Conservation (phyloP, 2,329 filamentous ascomycete genomes). For the Aschersonia sp. region DNA sequence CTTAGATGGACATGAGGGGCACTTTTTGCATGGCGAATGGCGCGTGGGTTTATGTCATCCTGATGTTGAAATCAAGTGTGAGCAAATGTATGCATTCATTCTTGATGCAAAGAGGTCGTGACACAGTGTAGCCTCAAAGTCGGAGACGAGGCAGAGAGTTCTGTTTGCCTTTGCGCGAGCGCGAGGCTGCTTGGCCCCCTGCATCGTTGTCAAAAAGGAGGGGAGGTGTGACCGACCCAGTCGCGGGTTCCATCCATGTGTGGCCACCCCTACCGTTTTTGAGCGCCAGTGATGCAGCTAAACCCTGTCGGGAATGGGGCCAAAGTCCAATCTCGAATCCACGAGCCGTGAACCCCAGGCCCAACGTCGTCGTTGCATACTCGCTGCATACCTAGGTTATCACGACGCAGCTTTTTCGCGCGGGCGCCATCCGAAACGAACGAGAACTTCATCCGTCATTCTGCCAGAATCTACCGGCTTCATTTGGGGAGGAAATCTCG, state of each 20-base stretch:
- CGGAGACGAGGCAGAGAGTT: too few species aligned
- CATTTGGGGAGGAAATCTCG: background rate
- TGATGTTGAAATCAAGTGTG: too few species aligned
- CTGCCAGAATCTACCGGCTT: background rate
- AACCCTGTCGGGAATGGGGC: conserved; percentile 4
- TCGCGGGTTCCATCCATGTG: too few species aligned
- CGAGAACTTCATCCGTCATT: too few species aligned
- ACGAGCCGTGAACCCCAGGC: conserved; percentile 2
- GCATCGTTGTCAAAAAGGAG: too few species aligned
- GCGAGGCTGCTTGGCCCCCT: too few species aligned
- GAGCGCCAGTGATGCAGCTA: conserved; percentile 1
- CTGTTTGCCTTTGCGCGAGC: too few species aligned
- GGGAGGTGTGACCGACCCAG: too few species aligned
- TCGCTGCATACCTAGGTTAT: background rate
- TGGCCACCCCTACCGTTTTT: background rate
- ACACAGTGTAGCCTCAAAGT: too few species aligned
- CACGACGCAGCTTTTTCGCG: conserved; percentile 1
- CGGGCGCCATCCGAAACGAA: too few species aligned
- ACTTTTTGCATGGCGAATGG: background rate
- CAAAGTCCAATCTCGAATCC: conserved; percentile 1
- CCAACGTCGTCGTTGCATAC: conserved; percentile 1
- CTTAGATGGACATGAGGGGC: background rate
- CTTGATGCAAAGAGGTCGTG: too few species aligned
- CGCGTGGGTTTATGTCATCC: background rate
- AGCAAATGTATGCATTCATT: too few species aligned